These are phyloP conservation scores for Penicillium arizonense DNA, from an alignment of 495 filamentous ascomycete genomes.

Conservation along the genomic window DNA sequence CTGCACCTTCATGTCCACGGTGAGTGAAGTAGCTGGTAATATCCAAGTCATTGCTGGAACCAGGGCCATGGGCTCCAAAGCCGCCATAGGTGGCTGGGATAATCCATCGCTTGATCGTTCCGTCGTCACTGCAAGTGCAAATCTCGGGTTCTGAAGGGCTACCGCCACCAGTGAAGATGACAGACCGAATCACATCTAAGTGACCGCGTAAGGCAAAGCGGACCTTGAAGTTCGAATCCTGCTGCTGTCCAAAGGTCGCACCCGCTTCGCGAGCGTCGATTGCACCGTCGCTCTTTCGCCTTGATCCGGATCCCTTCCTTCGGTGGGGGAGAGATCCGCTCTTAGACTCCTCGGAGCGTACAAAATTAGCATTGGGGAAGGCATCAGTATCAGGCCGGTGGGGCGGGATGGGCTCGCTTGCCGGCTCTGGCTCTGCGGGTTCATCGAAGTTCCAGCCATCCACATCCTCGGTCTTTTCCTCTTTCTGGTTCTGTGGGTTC, in stretches of 20 bases:
- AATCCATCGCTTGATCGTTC: conserved; percentile 93
- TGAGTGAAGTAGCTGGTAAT: conserved; percentile 93
- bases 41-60: conserved; percentile 72
- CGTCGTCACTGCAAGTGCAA: conserved; percentile 94
- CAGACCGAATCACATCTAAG: conserved; percentile 86
- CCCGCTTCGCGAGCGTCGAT: conserved; percentile 46
- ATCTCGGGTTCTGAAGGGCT: conserved; percentile 94
- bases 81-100: conserved; percentile 75
- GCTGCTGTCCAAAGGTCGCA: conserved; percentile 38
- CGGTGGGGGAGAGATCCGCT: conserved; percentile 66
- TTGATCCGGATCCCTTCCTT: conserved; percentile 76
- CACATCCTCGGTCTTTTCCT: conserved; percentile 52
- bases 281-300: conserved; percentile 56
- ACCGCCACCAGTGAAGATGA: conserved; percentile 94
- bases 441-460: conserved; percentile 97
- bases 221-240: conserved; percentile 79
- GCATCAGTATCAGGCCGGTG: conserved; percentile 77
- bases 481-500: conserved; percentile 21
- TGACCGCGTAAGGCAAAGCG: conserved; percentile 90
- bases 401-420: conserved; percentile 52
- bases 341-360: conserved; percentile 70
- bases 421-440: conserved; percentile 34
- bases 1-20: conserved; percentile 85
- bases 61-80: conserved; percentile 50
- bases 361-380: conserved; percentile 80